Conservation (phyloP, 768 basidiomycete genomes). For the Solioccasus polychromus region DNA sequence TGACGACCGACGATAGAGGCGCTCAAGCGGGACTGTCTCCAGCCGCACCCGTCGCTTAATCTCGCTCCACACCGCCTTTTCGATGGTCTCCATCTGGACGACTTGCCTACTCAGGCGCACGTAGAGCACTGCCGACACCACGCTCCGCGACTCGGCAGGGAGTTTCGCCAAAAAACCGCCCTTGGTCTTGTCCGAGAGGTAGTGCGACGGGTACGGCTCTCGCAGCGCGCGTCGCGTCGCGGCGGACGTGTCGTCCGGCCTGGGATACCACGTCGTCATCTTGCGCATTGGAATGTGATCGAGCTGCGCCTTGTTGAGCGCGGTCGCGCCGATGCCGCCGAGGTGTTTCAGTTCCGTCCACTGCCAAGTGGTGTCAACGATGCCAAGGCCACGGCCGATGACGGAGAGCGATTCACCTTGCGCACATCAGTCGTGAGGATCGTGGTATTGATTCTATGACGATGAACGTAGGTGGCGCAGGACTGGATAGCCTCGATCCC, state of each 20-base stretch:
- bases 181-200: conserved; percentile 27
- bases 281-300: conserved; percentile 30
- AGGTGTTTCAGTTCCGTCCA: conserved; percentile 41
- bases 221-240: conserved; percentile 36
- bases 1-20: conserved; percentile 13
- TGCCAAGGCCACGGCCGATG: background rate
- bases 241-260: conserved; percentile 23
- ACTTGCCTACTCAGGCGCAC: conserved; percentile 34
- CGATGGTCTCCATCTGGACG: conserved; percentile 38
- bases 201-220: conserved; percentile 38
- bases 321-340: conserved; percentile 42
- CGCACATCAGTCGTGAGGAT: conserved; percentile 43
- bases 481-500: conserved; percentile 48
- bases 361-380: conserved; percentile 18
- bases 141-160: conserved; percentile 35
- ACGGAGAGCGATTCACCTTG: conserved; percentile 28
- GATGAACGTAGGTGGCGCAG: conserved; percentile 42
- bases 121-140: conserved; percentile 34
- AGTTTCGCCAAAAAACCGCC: conserved; percentile 37
- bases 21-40: conserved; percentile 20
- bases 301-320: conserved; percentile 40
- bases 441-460: conserved; percentile 38
- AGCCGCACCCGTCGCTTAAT: conserved; percentile 32
- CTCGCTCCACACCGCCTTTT: conserved; percentile 34
- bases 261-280: conserved; percentile 30